phyloP scores from a whole-genome alignment of 495 filamentous ascomycete genomes.

The Penicillium chermesinum region DNA sequence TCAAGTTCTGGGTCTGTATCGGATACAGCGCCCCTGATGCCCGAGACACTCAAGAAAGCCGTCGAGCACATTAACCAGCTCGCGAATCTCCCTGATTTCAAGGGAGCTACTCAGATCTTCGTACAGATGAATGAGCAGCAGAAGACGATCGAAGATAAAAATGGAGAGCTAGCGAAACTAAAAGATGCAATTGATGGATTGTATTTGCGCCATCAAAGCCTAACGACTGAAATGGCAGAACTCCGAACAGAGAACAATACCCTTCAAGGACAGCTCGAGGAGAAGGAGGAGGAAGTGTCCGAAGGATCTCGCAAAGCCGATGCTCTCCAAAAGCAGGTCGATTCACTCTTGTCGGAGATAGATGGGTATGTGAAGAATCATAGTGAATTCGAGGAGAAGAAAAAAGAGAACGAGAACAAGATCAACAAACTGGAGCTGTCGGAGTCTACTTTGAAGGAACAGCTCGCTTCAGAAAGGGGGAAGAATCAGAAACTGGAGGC shows the following conservation, averaged over 20 bases:
- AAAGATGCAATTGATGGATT: background rate
- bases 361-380: background rate
- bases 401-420: background rate
- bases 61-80: background rate
- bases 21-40: background rate
- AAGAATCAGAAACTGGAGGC: background rate
- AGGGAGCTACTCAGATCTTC: background rate
- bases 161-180: background rate
- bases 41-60: background rate
- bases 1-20: background rate
- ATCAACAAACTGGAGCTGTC: background rate
- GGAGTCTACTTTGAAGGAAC: background rate
- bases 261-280: background rate
- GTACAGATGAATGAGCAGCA: background rate
- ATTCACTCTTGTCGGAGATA: background rate
- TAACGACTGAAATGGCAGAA: background rate
- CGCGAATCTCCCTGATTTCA: background rate
- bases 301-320: background rate
- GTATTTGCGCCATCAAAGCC: background rate
- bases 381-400: background rate
- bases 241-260: background rate
- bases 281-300: background rate
- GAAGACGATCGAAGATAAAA: background rate
- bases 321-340: background rate
- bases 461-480: background rate